A percentile compares a stretch with the other conserved stretches of the same genome.
Evolutionary conservation across 495 filamentous ascomycete species (phyloP).

Genomic region (Aspergillus panamensis): DNA sequence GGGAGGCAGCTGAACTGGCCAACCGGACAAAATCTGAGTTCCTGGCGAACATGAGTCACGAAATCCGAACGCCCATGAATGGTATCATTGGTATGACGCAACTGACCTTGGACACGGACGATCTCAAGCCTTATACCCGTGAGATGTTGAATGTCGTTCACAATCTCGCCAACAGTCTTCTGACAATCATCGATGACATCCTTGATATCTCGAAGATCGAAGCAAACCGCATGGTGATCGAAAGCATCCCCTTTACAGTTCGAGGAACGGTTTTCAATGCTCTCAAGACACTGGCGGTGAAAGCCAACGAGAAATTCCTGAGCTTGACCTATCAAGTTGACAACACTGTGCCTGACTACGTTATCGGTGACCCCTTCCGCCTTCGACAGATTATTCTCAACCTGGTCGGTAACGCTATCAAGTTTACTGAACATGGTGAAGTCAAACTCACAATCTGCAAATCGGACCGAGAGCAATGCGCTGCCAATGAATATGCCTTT

Average conservation of each 20-base stretch:
- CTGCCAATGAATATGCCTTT: slow-evolving; percentile 79
- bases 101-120: slow-evolving; percentile 90
- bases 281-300: slow-evolving; percentile 90
- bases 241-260: slow-evolving; percentile 94
- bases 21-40: slow-evolving; percentile 99
- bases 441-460: slow-evolving; percentile 91
- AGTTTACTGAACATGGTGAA: slow-evolving; percentile 97
- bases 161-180: slow-evolving; percentile 90
- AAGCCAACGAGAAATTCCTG: slow-evolving; percentile 95
- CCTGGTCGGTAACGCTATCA: slow-evolving; percentile 62
- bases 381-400: slow-evolving; percentile 84
- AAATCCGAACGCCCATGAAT: slow-evolving; percentile 95
- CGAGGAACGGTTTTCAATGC: slow-evolving; percentile 97
- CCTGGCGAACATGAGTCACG: slow-evolving; percentile 98
- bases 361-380: slow-evolving; percentile 96
- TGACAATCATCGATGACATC: slow-evolving; percentile 99
- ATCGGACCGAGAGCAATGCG: slow-evolving; percentile 60
- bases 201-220: slow-evolving; percentile 99
- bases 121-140: slow-evolving; percentile 85
- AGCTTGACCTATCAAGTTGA: slow-evolving; percentile 94
- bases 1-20: slow-evolving; percentile 93
- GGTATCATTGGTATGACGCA: slow-evolving; percentile 94
- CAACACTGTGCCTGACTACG: slow-evolving; percentile 90
- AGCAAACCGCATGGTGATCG: slow-evolving; percentile 98
- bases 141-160: slow-evolving; percentile 99